Base-by-base conservation (phyloP, 116 monocot genomes). In the Posidonia oceanica region DNA sequence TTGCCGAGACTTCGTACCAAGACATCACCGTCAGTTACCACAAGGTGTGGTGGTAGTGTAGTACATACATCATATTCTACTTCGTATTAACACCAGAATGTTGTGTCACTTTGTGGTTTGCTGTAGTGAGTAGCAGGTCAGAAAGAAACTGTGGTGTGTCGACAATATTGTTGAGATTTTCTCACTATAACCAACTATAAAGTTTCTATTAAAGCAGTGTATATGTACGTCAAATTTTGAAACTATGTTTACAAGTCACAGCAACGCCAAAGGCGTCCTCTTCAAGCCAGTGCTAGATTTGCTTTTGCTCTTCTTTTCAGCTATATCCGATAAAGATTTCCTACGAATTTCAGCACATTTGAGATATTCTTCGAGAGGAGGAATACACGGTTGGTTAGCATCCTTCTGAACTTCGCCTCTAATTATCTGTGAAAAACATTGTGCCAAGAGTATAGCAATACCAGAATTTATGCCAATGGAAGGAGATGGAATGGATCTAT, bases 291-390 rank as follows among this genome's bases (percentile, higher is more conserved):
- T 72, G 37, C 62, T 20, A 5, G 78, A 41, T 18, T 15, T 73
- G 52, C 48, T 48, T 48, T 54, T 69, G 18, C 66, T 73, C 66
- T 38, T 75, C 39, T 62, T 52, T 20, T 68, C 71, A 44, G 66
- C 66, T 36, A 67, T 53, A 75, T 68, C 69, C 10, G 70, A 53
- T 57, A 85, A 68, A 68, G 81, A 77, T 21, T 73, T 70, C 21
- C 77, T 83, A 3, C 97, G 75, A 56, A 82, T 75, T 64, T 85
- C 80, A 7, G 92, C 92, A 66, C 85, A 89, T 54, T 64, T 78
- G 38, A 92, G 74, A 70, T 96, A 96, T 67, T 86, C 95, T 66
- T 96, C 81, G 0, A 92, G 71, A 55, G 92, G 80, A 4, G 97
- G 97, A 68, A 92, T 80, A 36, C 29, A 69, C n/a, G 38, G 15